A percentile compares a stretch with the other conserved stretches of the same genome.
phyloP scores from a whole-genome alignment of 2,329 filamentous ascomycete genomes.

The Fusarium camptoceras region DNA sequence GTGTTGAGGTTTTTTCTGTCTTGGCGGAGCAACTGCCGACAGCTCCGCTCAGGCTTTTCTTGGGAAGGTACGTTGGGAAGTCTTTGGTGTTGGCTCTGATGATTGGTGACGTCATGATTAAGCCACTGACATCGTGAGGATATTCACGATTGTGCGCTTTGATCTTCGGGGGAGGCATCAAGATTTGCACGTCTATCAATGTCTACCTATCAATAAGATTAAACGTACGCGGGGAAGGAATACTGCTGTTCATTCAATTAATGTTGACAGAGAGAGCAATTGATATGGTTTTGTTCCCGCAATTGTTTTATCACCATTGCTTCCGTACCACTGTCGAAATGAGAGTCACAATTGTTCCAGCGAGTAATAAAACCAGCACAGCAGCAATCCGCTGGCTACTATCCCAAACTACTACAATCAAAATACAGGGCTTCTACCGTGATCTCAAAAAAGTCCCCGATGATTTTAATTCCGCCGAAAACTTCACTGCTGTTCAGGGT shows the following conservation, averaged over 20 bases:
- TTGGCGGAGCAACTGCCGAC: conserved; percentile 9
- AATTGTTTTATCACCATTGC: no score
- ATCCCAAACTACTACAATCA: background rate
- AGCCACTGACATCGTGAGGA: conserved; percentile 13
- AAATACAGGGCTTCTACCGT: conserved; percentile 49
- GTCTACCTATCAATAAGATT: background rate
- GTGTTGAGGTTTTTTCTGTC: conserved; percentile 13
- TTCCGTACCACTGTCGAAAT: background rate
- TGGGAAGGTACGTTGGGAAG: background rate
- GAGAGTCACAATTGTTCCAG: background rate
- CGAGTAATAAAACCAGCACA: conserved; percentile 47
- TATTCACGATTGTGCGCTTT: background rate
- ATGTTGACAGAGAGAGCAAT: background rate
- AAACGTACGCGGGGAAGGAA: rapidly evolving
- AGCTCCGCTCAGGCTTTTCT: background rate
- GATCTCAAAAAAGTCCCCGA: conserved; percentile 46
- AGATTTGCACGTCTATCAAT: background rate
- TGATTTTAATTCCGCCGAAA: background rate
- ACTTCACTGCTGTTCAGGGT: conserved; percentile 48
- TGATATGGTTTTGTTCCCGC: no score
- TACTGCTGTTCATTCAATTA: background rate
- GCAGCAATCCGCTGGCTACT: conserved; percentile 49
- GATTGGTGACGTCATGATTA: background rate
- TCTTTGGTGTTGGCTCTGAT: background rate
- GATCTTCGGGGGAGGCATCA: background rate